Evolutionary conservation across 768 basidiomycete species (phyloP), one percentile per base, ranked within the genome.

Genomic region (Coprinellus micaceus): DNA sequence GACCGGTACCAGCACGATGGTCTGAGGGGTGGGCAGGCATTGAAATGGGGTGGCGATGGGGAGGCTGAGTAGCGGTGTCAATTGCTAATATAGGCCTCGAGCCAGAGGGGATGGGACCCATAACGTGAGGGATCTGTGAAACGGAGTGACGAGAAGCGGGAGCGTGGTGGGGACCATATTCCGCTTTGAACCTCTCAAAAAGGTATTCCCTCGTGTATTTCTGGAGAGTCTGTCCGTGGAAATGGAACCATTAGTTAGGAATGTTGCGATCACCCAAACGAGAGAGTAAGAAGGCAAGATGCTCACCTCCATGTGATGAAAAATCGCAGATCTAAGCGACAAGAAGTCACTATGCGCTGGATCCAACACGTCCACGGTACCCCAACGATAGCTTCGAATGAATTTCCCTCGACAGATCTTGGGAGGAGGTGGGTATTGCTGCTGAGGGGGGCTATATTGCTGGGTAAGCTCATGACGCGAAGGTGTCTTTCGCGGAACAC

Each of bases 261-360:
- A 63, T 51, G 63, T 54, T 58, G 55, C 54, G 49, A 41, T 43
- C 36, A 44, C 24, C n/a, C 28, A 57, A 28, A 33, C 51, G 22
- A 30, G 43, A 28, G 41, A 56, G 54, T 60, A 60, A 60, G 48
- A 57, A 52, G 45, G 60, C 55, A 29, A 57, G 53, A 54, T 54
- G 66, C 80, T 68, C 75, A 93, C 92, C 81, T 89, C 84, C 86
- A 94, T 89, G 69, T 91, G 89, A 66, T 90, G 89, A 66, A 94
- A 87, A 60, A 96, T 82, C 47, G 89, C 90, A 28, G 80, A 79
- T 56, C 90, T 84, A 55, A 96, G 80, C 37, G 83, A 70, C 30
- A 86, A 64, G 69, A 95, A 94, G 70, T 96, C 94, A 64, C 84
- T 86, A 63, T 95, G 92, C 37, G 70, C 79, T 19, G 82, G 78